Evolutionary conservation across 345 rosid species (phyloP), one percentile per base, ranked within the genome.

Genomic region (Psidium guajava): DNA sequence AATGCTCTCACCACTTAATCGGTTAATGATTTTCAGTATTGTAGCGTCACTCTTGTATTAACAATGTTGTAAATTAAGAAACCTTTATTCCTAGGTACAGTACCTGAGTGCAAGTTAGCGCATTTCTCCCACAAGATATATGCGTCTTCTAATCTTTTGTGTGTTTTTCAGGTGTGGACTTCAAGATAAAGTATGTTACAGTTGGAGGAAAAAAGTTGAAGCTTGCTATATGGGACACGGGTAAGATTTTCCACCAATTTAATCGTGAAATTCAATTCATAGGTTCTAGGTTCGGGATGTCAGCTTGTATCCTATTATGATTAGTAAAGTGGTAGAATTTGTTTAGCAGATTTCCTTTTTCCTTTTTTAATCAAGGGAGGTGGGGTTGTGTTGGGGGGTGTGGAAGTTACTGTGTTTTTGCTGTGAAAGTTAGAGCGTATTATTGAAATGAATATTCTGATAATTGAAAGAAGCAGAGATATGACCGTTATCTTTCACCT

Each of bases 161-260:
- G 24, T 69, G 47, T 28, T 44, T 73, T 75, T n/a, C 73, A 97
- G 98, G 99, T 85, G 98, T 97, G 52, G 99, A 97, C 92, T 97
- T 97, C 85, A 95, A 97, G 94, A 94, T 95, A 50, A 97, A 97
- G 90, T 91, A 93, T 87, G 92, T 97, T 36, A 91, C 89, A 20
- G 83, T 91, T 84, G 98, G 96, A 11, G 99, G 95, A 47, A 95
- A 95, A 87, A 97, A 91, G 89, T 85, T 95, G 87, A 97, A 97
- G 91, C 98, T 97, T 87, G 99, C 98, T 12, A 97, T 97, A 87
- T 97, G 99, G 98, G 98, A 97, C 83, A 95, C 98, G 25, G 99
- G 98, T 94, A 54, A 42, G 44, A 74, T 54, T 49, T 22, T 22
- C 21, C 25, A 56, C 25, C 55, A 50, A 15, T 82, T 82, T 27